Conservation (phyloP, 2,329 filamentous ascomycete genomes). For the Coniella vitis region DNA sequence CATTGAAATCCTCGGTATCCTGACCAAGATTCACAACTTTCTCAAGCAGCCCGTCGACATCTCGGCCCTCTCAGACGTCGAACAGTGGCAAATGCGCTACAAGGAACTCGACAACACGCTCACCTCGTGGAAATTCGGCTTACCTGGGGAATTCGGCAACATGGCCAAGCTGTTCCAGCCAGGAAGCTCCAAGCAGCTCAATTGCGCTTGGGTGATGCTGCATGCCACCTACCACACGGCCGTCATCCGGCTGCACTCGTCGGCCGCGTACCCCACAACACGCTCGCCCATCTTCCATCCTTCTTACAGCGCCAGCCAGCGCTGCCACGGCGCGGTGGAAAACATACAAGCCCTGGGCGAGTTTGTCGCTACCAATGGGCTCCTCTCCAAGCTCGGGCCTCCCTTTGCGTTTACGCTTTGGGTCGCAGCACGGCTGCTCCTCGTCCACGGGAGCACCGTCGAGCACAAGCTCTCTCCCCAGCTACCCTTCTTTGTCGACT, state of each 20-base stretch:
- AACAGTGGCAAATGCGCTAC: slow-evolving; percentile 83
- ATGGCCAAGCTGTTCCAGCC: slow-evolving; percentile 71
- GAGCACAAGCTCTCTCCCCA: slow-evolving; percentile 75
- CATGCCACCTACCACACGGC: slow-evolving; percentile 87
- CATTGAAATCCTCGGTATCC: slow-evolving; percentile 79
- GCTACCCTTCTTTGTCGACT: slow-evolving; percentile 75
- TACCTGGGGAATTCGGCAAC: slow-evolving; percentile 79
- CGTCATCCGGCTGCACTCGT: slow-evolving; percentile 84
- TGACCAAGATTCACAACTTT: slow-evolving; percentile 83
- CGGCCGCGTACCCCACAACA: slow-evolving; percentile 85
- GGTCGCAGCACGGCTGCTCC: slow-evolving; percentile 79
- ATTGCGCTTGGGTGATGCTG: slow-evolving; percentile 83
- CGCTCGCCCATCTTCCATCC: slow-evolving; percentile 84
- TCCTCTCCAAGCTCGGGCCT: slow-evolving; percentile 76
- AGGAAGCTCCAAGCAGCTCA: slow-evolving; percentile 60
- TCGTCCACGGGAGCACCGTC: slow-evolving; percentile 87
- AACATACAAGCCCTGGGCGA: slow-evolving; percentile 72
- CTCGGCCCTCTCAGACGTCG: slow-evolving; percentile 73
- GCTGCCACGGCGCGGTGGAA: slow-evolving; percentile 76
- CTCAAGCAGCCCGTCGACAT: slow-evolving; percentile 87
- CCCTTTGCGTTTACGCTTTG: slow-evolving; percentile 89
- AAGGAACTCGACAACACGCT: slow-evolving; percentile 76
- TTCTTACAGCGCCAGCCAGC: slow-evolving; percentile 76
- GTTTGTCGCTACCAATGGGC: slow-evolving; percentile 67
- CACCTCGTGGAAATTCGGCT: slow-evolving; percentile 73